Evolutionary conservation across 2,329 filamentous ascomycete species (phyloP).

Genomic region (Dothiorella sarmentorum): DNA sequence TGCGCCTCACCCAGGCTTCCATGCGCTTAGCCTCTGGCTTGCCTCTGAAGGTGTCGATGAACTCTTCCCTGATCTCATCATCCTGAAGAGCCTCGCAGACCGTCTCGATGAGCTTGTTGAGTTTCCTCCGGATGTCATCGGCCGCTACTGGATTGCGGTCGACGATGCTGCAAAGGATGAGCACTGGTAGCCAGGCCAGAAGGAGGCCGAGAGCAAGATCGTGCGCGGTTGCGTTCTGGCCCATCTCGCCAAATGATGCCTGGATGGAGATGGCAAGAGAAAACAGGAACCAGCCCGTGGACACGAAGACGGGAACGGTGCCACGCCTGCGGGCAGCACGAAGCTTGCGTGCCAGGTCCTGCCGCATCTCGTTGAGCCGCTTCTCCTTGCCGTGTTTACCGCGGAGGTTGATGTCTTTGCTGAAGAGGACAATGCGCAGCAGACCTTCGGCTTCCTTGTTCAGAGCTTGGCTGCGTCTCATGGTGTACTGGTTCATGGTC

Average conservation of each 20-base stretch:
- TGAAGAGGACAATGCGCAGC: conserved; percentile 41
- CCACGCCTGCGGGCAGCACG: conserved; percentile 41
- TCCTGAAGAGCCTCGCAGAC: conserved; percentile 34
- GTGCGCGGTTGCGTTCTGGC: conserved; percentile 42
- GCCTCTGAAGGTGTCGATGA: conserved; percentile 29
- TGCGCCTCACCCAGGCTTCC: conserved; percentile 25
- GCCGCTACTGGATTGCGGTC: conserved; percentile 46
- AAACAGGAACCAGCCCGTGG: conserved; percentile 44
- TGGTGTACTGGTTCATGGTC: conserved; percentile 46
- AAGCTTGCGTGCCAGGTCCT: conserved; percentile 39
- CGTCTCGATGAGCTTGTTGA: conserved; percentile 40
- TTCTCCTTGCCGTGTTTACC: conserved; percentile 27
- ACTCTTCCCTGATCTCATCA: conserved; percentile 26
- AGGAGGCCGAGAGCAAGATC: conserved; percentile 45
- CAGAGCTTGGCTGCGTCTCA: conserved; percentile 21
- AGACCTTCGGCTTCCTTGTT: conserved; percentile 39
- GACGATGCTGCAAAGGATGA: conserved; percentile 45
- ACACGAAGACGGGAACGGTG: conserved; percentile 41
- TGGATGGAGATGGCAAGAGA: conserved; percentile 37
- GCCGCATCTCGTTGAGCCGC: conserved; percentile 32
- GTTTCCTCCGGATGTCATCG: conserved; percentile 37
- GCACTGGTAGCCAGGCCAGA: conserved; percentile 45
- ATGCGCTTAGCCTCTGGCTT: conserved; percentile 26
- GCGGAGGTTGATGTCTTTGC: conserved; percentile 34
- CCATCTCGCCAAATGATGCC: conserved; percentile 35